Conservation (phyloP, 192 early-diverging fungal species). For the Mortierella alpina region DNA sequence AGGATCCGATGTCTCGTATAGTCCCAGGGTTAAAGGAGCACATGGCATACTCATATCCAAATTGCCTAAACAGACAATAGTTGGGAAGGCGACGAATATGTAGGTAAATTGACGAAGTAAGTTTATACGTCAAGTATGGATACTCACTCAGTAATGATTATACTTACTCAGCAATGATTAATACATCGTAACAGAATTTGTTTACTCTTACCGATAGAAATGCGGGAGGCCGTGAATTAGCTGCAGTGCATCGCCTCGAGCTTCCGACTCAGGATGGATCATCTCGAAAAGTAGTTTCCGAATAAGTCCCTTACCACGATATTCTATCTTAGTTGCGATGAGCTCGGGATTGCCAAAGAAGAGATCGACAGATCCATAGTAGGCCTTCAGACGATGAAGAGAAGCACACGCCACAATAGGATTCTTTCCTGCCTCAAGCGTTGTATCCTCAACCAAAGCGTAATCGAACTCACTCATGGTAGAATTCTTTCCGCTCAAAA, state of each 20-base stretch:
- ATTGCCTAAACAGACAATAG: slow-evolving; percentile 13
- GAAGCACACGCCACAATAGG: slow-evolving; percentile 35
- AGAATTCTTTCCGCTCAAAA: slow-evolving; percentile 20
- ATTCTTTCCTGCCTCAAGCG: slow-evolving; percentile 9
- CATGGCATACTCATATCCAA: slow-evolving; percentile 41
- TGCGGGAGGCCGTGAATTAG: slow-evolving; percentile 41
- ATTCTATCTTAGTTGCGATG: slow-evolving; percentile 23
- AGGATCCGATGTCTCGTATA: slow-evolving; percentile 7
- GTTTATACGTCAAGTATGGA: background rate
- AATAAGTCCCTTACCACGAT: slow-evolving; percentile 21
- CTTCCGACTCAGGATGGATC: slow-evolving; percentile 44
- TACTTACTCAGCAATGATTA: too few species aligned
- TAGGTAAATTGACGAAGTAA: background rate
- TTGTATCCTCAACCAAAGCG: slow-evolving; percentile 31
- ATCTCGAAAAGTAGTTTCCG: slow-evolving; percentile 23
- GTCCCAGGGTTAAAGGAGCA: background rate
- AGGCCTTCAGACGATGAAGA: slow-evolving; percentile 19
- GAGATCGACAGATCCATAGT: slow-evolving; percentile 21
- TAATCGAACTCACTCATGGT: slow-evolving; percentile 33
- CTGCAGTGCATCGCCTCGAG: slow-evolving; percentile 23
- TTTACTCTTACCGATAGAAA: slow-evolving; percentile 29
- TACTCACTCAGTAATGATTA: too few species aligned
- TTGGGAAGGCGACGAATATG: background rate
- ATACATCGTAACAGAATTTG: background rate
- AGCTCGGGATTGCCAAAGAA: slow-evolving; percentile 30